phyloP scores from a whole-genome alignment of 2,329 filamentous ascomycete species.

The Ascochyta fabae region DNA sequence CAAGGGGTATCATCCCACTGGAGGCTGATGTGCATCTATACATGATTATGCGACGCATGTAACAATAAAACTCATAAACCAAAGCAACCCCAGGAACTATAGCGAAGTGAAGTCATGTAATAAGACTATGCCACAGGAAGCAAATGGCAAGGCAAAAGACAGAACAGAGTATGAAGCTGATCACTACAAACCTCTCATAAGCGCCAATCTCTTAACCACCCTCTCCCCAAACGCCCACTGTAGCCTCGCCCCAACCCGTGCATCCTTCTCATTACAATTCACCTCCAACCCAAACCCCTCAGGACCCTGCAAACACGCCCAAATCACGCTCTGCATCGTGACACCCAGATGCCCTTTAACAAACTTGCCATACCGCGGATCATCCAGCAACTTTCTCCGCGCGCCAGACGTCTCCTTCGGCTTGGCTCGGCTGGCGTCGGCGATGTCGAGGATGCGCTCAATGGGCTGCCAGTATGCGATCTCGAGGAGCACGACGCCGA shows the following conservation, averaged over 20 bases:
- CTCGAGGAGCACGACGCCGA: slow-evolving; percentile 61
- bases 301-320: slow-evolving; percentile 40
- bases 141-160: too few species aligned
- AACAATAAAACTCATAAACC: too few species aligned
- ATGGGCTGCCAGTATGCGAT: slow-evolving; percentile 61
- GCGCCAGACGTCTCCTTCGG: slow-evolving; percentile 51
- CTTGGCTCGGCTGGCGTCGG: slow-evolving; percentile 39
- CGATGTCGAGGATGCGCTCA: slow-evolving; percentile 52
- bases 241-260: background rate
- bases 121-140: too few species aligned
- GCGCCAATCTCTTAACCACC: background rate
- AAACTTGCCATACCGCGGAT: slow-evolving; percentile 23
- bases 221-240: background rate
- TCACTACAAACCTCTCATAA: slow-evolving; percentile 2
- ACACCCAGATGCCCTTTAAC: slow-evolving; percentile 36
- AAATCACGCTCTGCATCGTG: slow-evolving; percentile 34
- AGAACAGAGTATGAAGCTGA: background rate
- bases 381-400: slow-evolving; percentile 36
- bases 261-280: background rate
- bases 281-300: slow-evolving; percentile 36
- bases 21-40: background rate
- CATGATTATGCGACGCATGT: too few species aligned
- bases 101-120: too few species aligned
- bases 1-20: background rate
- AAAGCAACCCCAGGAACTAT: too few species aligned